A percentile compares a stretch with the other conserved stretches of the same genome.
These are phyloP conservation scores for Spizellomyces sp. DNA, from an alignment of 192 early-diverging fungal species.

Conservation along the genomic window DNA sequence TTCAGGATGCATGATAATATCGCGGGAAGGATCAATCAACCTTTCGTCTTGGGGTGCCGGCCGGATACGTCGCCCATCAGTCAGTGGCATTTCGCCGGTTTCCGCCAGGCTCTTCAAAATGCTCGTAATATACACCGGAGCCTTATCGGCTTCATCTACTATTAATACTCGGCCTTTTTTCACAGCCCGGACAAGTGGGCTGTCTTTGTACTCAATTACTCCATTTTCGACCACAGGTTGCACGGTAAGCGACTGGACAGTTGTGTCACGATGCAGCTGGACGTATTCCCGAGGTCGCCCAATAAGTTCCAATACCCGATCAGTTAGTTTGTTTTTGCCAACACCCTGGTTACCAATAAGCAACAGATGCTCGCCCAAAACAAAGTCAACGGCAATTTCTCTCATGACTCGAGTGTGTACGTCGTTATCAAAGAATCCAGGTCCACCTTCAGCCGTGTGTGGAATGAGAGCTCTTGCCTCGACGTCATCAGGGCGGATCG, in stretches of 20 bases:
- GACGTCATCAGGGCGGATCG: conserved; percentile 19
- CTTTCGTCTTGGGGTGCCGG: conserved; percentile 14
- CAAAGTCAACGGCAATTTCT: conserved; percentile 80
- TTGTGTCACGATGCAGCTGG: conserved; percentile 78
- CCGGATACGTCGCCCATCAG: conserved; percentile 73
- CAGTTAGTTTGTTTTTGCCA: conserved; percentile 53
- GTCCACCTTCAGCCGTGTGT: conserved; percentile 26
- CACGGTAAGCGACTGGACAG: conserved; percentile 76
- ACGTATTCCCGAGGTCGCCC: conserved; percentile 75
- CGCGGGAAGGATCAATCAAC: conserved; percentile 12
- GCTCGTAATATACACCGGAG: conserved; percentile 76
- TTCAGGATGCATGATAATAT: conserved; percentile 48
- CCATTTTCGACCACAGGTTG: conserved; percentile 73
- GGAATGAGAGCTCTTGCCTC: conserved; percentile 35
- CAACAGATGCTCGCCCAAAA: conserved; percentile 77
- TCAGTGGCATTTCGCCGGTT: conserved; percentile 77
- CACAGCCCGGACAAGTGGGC: conserved; percentile 61
- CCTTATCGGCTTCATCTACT: conserved; percentile 84
- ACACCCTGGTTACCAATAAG: conserved; percentile 84
- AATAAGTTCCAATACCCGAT: conserved; percentile 73
- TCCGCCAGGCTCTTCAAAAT: conserved; percentile 74
- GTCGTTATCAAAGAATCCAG: conserved; percentile 76
- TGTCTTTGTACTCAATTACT: conserved; percentile 70
- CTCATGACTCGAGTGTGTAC: conserved; percentile 69
- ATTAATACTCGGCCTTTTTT: conserved; percentile 69